Percentiles rank a stretch among this genome's conserved stretches.
phyloP scores from a whole-genome alignment of 1,284 basidiomycete species.

The Cutaneotrichosporon dermatis region DNA sequence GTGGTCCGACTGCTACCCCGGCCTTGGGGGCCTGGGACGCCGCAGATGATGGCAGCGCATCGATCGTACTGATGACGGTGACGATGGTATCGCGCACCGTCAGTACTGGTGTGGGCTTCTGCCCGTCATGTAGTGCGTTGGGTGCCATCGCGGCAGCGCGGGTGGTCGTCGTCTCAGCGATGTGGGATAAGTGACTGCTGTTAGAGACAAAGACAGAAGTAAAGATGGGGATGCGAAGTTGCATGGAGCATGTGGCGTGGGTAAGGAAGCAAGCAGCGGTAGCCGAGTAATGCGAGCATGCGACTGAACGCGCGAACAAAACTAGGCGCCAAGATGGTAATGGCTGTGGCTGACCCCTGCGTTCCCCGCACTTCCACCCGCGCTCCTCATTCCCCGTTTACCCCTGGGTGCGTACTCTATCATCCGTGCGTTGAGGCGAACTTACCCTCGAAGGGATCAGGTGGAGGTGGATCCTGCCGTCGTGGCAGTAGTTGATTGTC shows the following conservation, averaged over 20 bases:
- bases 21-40: not conserved
- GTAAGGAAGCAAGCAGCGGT: too few relatives aligned
- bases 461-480: too few relatives aligned
- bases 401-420: too few relatives aligned
- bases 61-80: slow-evolving; percentile 12
- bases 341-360: too few relatives aligned
- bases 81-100: slow-evolving; percentile 11
- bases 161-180: not conserved
- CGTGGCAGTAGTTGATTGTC: too few relatives aligned
- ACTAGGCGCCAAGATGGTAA: too few relatives aligned
- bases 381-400: too few relatives aligned
- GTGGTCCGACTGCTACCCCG: slow-evolving; percentile 14
- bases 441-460: too few relatives aligned
- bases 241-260: not conserved
- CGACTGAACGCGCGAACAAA: too few relatives aligned
- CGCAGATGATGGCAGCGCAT: not conserved
- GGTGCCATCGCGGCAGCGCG: not conserved
- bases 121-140: not conserved
- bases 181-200: slow-evolving; percentile 2
- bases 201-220: not conserved
- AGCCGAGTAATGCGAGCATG: too few relatives aligned
- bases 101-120: slow-evolving; percentile 5
- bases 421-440: too few relatives aligned
- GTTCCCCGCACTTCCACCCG: too few relatives aligned
- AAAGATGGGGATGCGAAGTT: not conserved